phyloP scores from a whole-genome alignment of 208 protist species.

The Trypanosoma vivax region DNA sequence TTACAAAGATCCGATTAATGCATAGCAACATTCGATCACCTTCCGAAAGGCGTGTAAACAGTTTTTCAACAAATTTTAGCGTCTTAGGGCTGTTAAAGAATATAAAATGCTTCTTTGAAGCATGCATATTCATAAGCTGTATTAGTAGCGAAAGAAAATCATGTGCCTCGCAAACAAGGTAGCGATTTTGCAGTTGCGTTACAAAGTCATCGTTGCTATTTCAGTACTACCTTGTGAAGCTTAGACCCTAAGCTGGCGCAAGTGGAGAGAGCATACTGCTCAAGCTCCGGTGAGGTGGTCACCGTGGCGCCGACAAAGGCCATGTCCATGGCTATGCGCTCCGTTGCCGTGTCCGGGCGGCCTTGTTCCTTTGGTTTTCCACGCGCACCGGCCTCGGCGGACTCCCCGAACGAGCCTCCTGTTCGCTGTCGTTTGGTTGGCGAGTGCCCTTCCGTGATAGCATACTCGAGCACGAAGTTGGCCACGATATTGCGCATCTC shows the following conservation, averaged over 20 bases:
- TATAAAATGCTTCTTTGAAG: constrained; percentile 88
- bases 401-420: neutral
- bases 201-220: constrained; percentile 47
- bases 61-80: constrained; percentile 60
- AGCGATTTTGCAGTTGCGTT: constrained; percentile 68
- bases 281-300: constrained; percentile 42
- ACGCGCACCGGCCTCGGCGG: neutral
- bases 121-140: constrained; percentile 84
- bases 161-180: constrained; percentile 56
- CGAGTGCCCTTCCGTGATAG: neutral
- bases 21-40: constrained; percentile 50
- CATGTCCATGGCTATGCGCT: constrained; percentile 43
- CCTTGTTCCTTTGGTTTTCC: too few relatives aligned
- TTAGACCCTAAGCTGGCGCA: constrained; percentile 16
- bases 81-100: constrained; percentile 83
- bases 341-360: neutral
- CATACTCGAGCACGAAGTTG: constrained; percentile 26
- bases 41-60: constrained; percentile 43
- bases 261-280: constrained; percentile 27
- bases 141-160: constrained; percentile 67
- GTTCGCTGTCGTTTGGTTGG: constrained; percentile 4
- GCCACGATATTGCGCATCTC: constrained; percentile 51
- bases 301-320: constrained; percentile 85
- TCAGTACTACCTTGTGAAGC: constrained; percentile 39
- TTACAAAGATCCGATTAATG: constrained; percentile 61